Evolutionary conservation across 2,329 filamentous ascomycete species (phyloP).

Genomic region (Chrysosporium keratinophilum): DNA sequence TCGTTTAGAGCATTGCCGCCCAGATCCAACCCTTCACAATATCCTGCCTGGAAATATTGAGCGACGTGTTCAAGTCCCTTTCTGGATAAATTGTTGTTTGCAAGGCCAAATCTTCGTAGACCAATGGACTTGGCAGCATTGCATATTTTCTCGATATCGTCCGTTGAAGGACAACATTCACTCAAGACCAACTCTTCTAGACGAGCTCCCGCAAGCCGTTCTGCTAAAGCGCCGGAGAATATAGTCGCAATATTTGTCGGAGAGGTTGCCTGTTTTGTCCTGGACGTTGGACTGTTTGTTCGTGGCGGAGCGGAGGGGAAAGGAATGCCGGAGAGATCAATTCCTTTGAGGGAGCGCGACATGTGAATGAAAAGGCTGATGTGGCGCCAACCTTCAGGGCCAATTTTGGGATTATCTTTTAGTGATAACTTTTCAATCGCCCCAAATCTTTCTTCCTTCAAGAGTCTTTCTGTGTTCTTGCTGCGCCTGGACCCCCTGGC

Average conservation of each 20-base stretch:
- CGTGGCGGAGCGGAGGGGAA: constrained; percentile 48
- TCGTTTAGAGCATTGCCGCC: constrained; percentile 67
- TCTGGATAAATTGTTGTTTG: constrained; percentile 65
- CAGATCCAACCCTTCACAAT: constrained; percentile 79
- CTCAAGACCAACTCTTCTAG: constrained; percentile 77
- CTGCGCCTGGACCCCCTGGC: constrained; percentile 26
- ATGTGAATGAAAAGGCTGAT: constrained; percentile 83
- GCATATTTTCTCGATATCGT: constrained; percentile 65
- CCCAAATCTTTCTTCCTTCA: constrained; percentile 43
- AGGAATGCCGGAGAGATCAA: constrained; percentile 76
- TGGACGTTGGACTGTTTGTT: constrained; percentile 11
- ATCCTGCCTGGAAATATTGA: constrained; percentile 61
- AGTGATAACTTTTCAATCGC: constrained; percentile 78
- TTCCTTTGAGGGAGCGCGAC: constrained; percentile 70
- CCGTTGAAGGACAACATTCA: constrained; percentile 61
- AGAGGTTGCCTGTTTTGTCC: constrained; percentile 21
- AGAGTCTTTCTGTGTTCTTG: constrained; percentile 22
- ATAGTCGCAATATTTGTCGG: constrained; percentile 50
- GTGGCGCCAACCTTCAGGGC: constrained; percentile 80
- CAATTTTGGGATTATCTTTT: constrained; percentile 80
- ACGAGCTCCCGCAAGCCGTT: constrained; percentile 62
- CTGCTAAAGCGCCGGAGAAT: constrained; percentile 63
- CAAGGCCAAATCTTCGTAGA: constrained; percentile 67
- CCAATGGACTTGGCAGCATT: constrained; percentile 72
- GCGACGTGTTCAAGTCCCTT: constrained; percentile 66